Evolutionary conservation across 768 basidiomycete species (phyloP).

Genomic region (Psilocybe sp.): DNA sequence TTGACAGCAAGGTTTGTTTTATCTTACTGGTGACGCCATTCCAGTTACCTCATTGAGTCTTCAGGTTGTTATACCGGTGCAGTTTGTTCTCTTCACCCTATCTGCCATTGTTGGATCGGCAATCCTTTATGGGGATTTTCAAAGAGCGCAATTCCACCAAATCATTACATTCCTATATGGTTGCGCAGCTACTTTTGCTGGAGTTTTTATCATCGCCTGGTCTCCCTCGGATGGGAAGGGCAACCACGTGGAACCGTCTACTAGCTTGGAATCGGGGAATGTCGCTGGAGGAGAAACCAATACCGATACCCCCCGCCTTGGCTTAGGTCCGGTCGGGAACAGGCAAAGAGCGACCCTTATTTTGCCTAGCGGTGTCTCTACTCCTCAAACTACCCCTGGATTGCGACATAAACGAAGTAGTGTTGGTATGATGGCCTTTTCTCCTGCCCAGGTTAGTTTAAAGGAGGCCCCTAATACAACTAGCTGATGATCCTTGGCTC

Average conservation of each 20-base stretch:
- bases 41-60: conserved; percentile 4
- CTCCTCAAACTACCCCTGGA: conserved; percentile 35
- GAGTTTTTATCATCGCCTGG: conserved; percentile 87
- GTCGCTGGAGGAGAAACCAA: conserved; percentile 6
- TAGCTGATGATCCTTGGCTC: neutral
- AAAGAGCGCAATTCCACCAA: conserved; percentile 75
- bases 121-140: conserved; percentile 93
- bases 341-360: conserved; percentile 45
- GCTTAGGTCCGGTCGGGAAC: conserved; percentile 33
- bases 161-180: conserved; percentile 85
- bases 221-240: conserved; percentile 36
- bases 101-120: conserved; percentile 92
- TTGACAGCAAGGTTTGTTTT: conserved; percentile 78
- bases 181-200: conserved; percentile 84
- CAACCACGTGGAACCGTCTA: conserved; percentile 16
- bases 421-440: conserved; percentile 64
- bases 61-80: conserved; percentile 88
- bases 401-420: conserved; percentile 53
- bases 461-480: neutral
- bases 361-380: conserved; percentile 39
- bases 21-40: neutral
- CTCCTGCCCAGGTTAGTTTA: conserved; percentile 63
- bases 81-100: conserved; percentile 93
- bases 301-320: conserved; percentile 16
- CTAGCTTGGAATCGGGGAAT: conserved; percentile 8